Percentiles rank a stretch among this genome's conserved stretches.
Evolutionary conservation across 176 grass and related monocot species (phyloP).

Genomic region (Eleusine indica): DNA sequence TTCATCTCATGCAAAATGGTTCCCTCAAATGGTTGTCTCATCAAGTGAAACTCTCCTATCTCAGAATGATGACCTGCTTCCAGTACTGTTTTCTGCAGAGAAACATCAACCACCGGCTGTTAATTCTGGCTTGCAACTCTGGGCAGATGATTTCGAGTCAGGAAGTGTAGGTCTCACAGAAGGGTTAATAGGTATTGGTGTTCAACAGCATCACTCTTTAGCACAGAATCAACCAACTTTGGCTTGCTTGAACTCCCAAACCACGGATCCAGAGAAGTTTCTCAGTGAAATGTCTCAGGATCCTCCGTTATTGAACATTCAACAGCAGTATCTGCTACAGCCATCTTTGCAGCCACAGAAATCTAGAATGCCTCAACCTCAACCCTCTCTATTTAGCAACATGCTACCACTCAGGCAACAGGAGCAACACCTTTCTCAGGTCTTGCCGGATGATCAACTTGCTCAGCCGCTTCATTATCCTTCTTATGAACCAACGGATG

Average conservation of each 20-base stretch:
- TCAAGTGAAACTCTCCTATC: slow-evolving; percentile 49
- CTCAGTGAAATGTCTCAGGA: slow-evolving; percentile 71
- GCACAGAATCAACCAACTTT: slow-evolving; percentile 53
- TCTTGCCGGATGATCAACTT: slow-evolving; percentile 39
- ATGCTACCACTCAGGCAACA: slow-evolving; percentile 76
- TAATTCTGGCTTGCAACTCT: slow-evolving; percentile 50
- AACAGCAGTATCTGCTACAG: slow-evolving; percentile 83
- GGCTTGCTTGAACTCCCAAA: slow-evolving; percentile 40
- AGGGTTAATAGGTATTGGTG: slow-evolving; percentile 47
- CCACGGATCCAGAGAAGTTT: slow-evolving; percentile 52
- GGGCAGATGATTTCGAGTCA: slow-evolving; percentile 55
- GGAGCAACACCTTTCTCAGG: slow-evolving; percentile 70
- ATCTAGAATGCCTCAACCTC: slow-evolving; percentile 47
- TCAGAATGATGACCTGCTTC: slow-evolving; percentile 71
- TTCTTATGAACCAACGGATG: slow-evolving; percentile 49
- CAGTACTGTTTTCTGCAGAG: slow-evolving; percentile 66
- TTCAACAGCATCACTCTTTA: slow-evolving; percentile 55
- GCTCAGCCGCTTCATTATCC: slow-evolving; percentile 52
- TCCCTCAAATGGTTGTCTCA: slow-evolving; percentile 50
- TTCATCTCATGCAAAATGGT: slow-evolving; percentile 56
- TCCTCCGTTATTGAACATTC: slow-evolving; percentile 60
- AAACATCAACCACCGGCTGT: slow-evolving; percentile 51
- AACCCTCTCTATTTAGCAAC: slow-evolving; percentile 73
- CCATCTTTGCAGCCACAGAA: slow-evolving; percentile 60
- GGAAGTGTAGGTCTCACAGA: slow-evolving; percentile 49